Conservation (phyloP, 2,329 filamentous ascomycete species). For the Calonectria hongkongensis region DNA sequence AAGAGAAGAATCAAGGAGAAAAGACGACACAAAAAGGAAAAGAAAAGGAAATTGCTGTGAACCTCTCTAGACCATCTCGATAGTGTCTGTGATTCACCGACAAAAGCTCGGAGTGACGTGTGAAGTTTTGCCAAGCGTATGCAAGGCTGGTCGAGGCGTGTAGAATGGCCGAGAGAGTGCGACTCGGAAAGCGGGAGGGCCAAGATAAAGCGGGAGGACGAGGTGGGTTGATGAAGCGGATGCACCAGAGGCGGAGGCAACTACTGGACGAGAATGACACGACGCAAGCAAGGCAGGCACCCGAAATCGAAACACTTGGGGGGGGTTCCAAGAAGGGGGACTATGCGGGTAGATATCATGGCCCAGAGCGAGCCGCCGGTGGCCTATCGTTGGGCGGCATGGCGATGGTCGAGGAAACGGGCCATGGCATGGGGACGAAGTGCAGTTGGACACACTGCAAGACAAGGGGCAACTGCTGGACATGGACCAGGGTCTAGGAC, state of each 20-base stretch:
- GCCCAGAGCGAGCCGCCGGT: slow-evolving; percentile 27
- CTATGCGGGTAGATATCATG: slow-evolving; percentile 48
- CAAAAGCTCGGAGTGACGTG: slow-evolving; percentile 43
- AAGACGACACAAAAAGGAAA: slow-evolving; percentile 40
- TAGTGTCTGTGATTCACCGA: slow-evolving; percentile 54
- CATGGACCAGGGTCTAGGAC: slow-evolving; percentile 26
- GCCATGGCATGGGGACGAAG: slow-evolving; percentile 38
- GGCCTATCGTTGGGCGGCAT: slow-evolving; percentile 51
- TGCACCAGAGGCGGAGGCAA: slow-evolving; percentile 47
- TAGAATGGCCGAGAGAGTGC: slow-evolving; percentile 45
- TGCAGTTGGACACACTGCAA: slow-evolving; percentile 1
- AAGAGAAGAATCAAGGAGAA: slow-evolving; percentile 44
- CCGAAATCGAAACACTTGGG: slow-evolving; percentile 50
- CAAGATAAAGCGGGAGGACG: slow-evolving; percentile 48
- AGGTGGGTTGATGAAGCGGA: slow-evolving; percentile 49
- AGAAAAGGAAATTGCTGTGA: slow-evolving; percentile 38
- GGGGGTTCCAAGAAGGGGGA: slow-evolving; percentile 30
- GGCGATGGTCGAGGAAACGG: slow-evolving; percentile 50
- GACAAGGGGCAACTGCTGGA: slow-evolving; percentile 26
- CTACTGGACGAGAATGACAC: slow-evolving; percentile 42
- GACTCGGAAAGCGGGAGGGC: slow-evolving; percentile 39
- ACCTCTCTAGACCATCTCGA: slow-evolving; percentile 50
- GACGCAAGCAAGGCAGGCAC: slow-evolving; percentile 47
- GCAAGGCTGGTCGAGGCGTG: slow-evolving; percentile 41
- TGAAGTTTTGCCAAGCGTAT: slow-evolving; percentile 42